These are phyloP conservation scores for Arabidopsis suecica DNA, from an alignment of 345 rosid genomes.

Conservation along the genomic window DNA sequence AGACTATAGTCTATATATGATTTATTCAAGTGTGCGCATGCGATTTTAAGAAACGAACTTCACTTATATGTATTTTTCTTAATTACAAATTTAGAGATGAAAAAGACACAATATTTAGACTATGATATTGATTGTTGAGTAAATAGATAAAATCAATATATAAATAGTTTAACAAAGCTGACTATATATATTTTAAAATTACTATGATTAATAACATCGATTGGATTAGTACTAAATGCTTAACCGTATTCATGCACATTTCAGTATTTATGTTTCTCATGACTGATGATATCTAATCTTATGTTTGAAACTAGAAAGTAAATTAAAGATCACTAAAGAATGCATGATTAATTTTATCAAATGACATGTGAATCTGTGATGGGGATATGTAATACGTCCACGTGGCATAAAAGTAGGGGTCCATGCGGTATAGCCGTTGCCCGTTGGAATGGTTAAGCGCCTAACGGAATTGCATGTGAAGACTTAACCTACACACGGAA, in stretches of 20 bases:
- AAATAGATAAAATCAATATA: background rate
- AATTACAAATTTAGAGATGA: background rate
- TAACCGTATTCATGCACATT: constrained; percentile 10
- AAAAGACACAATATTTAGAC: background rate
- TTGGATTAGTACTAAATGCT: background rate
- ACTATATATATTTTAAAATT: background rate
- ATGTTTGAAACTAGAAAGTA: background rate
- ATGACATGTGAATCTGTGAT: background rate
- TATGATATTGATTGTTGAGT: background rate
- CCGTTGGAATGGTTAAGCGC: constrained; percentile 36
- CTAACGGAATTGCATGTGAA: constrained; percentile 41
- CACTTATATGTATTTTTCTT: background rate
- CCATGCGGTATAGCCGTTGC: constrained; percentile 36
- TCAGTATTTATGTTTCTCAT: background rate
- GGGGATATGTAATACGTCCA: background rate
- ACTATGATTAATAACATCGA: background rate
- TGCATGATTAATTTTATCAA: background rate
- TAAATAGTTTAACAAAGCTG: background rate
- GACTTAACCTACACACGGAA: constrained; percentile 7
- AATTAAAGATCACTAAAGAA: background rate
- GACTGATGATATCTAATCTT: too few species aligned
- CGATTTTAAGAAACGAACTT: background rate
- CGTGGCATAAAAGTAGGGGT: constrained; percentile 13
- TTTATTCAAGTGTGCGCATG: background rate
- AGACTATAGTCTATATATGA: background rate